phyloP scores from a whole-genome alignment of 352 stramenopile species.

The Globisporangium sylvaticum region DNA sequence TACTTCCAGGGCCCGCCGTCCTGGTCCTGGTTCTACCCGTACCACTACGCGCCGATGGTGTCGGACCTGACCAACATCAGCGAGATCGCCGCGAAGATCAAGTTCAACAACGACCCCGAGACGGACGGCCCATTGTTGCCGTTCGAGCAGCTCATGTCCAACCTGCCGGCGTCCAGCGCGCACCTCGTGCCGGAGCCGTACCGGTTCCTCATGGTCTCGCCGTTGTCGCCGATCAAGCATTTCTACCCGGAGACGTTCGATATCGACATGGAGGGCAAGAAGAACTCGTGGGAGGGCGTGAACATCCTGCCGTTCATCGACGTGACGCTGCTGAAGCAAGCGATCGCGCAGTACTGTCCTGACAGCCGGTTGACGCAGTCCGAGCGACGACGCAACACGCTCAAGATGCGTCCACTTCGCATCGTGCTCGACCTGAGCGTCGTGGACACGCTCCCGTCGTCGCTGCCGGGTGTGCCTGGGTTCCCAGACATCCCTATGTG shows the following conservation, averaged over 20 bases:
- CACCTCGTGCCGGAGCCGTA: slow-evolving; percentile 93
- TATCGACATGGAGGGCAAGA: slow-evolving; percentile 86
- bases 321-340: slow-evolving; percentile 84
- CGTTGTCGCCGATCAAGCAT: slow-evolving; percentile 95
- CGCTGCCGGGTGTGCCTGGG: slow-evolving; percentile 47
- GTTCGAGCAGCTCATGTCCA: slow-evolving; percentile 98
- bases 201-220: slow-evolving; percentile 93
- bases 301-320: slow-evolving; percentile 99
- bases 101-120: slow-evolving; percentile 77
- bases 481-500: slow-evolving; percentile 68
- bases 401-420: slow-evolving; percentile 62
- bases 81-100: slow-evolving; percentile 51
- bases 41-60: slow-evolving; percentile 98
- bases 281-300: slow-evolving; percentile 98
- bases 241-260: slow-evolving; percentile 89
- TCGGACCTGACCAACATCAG: slow-evolving; percentile 95
- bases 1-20: slow-evolving; percentile 92
- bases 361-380: slow-evolving; percentile 85
- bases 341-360: slow-evolving; percentile 91
- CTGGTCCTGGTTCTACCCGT: slow-evolving; percentile 99
- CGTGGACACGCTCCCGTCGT: slow-evolving; percentile 68
- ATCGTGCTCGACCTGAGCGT: slow-evolving; percentile 84
- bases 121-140: slow-evolving; percentile 89
- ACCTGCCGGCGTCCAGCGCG: slow-evolving; percentile 93
- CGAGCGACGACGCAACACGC: slow-evolving; percentile 89